Evolutionary conservation across 192 early-diverging fungal species (phyloP).

Genomic region (Podila minutissima): DNA sequence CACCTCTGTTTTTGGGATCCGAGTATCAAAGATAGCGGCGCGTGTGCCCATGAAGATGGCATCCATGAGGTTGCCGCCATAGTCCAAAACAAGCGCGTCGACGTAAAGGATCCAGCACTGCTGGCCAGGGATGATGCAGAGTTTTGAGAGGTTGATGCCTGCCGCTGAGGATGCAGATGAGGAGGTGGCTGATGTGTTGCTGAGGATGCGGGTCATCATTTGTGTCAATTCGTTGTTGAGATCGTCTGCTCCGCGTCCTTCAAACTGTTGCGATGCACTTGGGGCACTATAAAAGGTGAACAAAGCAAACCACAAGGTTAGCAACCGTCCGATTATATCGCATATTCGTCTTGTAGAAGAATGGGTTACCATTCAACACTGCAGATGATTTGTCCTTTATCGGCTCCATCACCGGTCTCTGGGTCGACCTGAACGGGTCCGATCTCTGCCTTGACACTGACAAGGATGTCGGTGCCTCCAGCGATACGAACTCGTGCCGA

Average conservation of each 20-base stretch:
- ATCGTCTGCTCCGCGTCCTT: slow-evolving; percentile 81
- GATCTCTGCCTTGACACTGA: slow-evolving; percentile 95
- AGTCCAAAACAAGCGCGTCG: slow-evolving; percentile 92
- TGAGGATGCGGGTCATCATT: slow-evolving; percentile 81
- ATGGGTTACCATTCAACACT: slow-evolving; percentile 85
- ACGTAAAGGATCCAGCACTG: slow-evolving; percentile 93
- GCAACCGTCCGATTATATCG: background rate
- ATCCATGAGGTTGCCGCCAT: slow-evolving; percentile 89
- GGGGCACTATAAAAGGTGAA: slow-evolving; percentile 64
- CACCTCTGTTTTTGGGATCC: slow-evolving; percentile 84
- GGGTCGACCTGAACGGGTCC: slow-evolving; percentile 68
- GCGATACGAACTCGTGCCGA: slow-evolving; percentile 85
- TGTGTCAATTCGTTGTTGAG: slow-evolving; percentile 89
- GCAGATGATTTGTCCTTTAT: slow-evolving; percentile 80
- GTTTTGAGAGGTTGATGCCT: slow-evolving; percentile 85
- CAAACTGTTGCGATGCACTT: slow-evolving; percentile 83
- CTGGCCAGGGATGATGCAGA: slow-evolving; percentile 91
- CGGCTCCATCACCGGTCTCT: slow-evolving; percentile 65
- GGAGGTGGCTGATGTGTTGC: slow-evolving; percentile 46
- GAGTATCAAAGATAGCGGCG: slow-evolving; percentile 90
- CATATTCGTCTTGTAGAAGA: no score
- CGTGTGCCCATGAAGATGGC: slow-evolving; percentile 85
- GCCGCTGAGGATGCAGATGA: slow-evolving; percentile 12
- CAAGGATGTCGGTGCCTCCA: slow-evolving; percentile 89
- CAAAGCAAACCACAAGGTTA: background rate